These are phyloP conservation scores for Leccinum arenicola DNA, from an alignment of 768 basidiomycete genomes.

Conservation along the genomic window DNA sequence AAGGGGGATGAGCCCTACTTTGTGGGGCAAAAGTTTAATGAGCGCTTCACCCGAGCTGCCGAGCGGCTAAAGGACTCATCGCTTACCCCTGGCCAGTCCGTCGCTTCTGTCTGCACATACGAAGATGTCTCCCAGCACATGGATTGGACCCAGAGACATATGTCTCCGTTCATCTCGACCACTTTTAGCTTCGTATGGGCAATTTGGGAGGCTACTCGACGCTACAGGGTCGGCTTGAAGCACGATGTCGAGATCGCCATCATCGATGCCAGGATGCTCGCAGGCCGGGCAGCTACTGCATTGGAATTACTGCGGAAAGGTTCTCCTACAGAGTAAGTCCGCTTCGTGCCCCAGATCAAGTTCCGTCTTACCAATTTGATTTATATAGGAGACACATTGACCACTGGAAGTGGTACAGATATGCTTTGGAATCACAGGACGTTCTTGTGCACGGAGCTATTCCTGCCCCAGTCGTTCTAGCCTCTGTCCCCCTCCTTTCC, in stretches of 20 bases:
- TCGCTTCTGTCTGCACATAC: slow-evolving; percentile 42
- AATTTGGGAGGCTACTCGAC: slow-evolving; percentile 75
- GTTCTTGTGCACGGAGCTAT: slow-evolving; percentile 71
- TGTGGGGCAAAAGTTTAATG: slow-evolving; percentile 62
- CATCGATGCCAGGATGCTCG: slow-evolving; percentile 64
- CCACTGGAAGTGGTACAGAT: slow-evolving; percentile 76
- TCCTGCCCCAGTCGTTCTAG: slow-evolving; percentile 60
- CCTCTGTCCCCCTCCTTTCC: slow-evolving; percentile 65
- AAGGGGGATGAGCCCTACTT: slow-evolving; percentile 57
- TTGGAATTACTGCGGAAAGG: slow-evolving; percentile 58
- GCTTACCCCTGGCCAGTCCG: slow-evolving; percentile 32
- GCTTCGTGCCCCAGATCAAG: background rate
- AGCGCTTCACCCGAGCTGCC: slow-evolving; percentile 33
- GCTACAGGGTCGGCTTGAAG: slow-evolving; percentile 71
- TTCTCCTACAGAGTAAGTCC: slow-evolving; percentile 52
- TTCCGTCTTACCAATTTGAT: background rate
- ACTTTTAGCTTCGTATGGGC: slow-evolving; percentile 84
- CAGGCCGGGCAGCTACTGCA: slow-evolving; percentile 59
- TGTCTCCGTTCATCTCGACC: slow-evolving; percentile 68
- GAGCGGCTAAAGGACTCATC: slow-evolving; percentile 37
- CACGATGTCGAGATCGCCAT: slow-evolving; percentile 77
- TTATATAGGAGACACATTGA: slow-evolving; percentile 50
- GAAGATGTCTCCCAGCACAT: slow-evolving; percentile 65
- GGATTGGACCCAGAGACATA: slow-evolving; percentile 73
- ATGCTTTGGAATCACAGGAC: slow-evolving; percentile 71